Evolutionary conservation across 495 filamentous ascomycete genomes (phyloP), one percentile per base, ranked within the genome.

Genomic region (Xylaria scruposa): DNA sequence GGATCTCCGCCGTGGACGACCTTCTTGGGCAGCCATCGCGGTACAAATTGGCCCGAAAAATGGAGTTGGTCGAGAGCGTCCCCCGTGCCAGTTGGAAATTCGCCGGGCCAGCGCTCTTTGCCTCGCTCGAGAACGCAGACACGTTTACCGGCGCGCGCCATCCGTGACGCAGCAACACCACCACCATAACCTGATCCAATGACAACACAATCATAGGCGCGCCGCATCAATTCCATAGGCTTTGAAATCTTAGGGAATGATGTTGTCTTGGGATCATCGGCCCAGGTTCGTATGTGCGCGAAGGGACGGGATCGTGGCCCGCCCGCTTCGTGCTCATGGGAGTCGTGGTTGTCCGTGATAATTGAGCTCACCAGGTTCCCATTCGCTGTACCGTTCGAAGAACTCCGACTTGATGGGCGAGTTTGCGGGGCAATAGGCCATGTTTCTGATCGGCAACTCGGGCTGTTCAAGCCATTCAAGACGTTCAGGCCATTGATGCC

Each of bases 151-250:
- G 86, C 89, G 60, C 90, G 81, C 4, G 90, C 87, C 87, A 90
- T 91, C 31, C 90, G 85, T 66, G 88, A 87, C 2, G 90, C 91
- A 17, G 90, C 89, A 19, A 92, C 88, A 19, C 86, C 89, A 66
- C 90, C 91, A 17, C 90, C 90, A 78, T 91, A 91, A 1, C 90
- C 91, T 21, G 89, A 91, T 0, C 91, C 90, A 59, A 92, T 86
- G 17, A 92, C 87, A 31, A 92, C 86, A 29, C 87, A 86, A 75
- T 93, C 90, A 67, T 92, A 91, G n/a, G 80, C 75, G 49, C 80
- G 76, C 40, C 87, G 81, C 74, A 92, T 85, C 19, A 86, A 83
- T 70, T 88, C 82, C 24, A 91, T 84, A 0, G 90, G 85, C 68
- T 83, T 85, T 62, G 85, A 86, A 31, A 92, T 83, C 1, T 84